Evolutionary conservation across 768 basidiomycete species (phyloP).

Genomic region (Mycena amicta): DNA sequence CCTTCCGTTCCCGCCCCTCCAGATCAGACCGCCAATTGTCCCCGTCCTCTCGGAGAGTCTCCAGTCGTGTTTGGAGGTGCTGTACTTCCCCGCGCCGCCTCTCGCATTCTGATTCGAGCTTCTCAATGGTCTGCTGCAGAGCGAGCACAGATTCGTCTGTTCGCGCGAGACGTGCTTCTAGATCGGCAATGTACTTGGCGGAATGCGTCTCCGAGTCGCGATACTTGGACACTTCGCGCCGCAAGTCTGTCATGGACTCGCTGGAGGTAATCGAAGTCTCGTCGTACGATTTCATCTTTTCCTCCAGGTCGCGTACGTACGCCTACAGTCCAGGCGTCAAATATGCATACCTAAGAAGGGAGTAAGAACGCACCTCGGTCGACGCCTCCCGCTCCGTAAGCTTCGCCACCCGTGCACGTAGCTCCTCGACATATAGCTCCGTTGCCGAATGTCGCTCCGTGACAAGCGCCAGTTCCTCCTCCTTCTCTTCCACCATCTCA

Average conservation of each 20-base stretch:
- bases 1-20: constrained; percentile 76
- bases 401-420: constrained; percentile 78
- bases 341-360: constrained; percentile 1
- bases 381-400: constrained; percentile 86
- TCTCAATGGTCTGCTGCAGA: constrained; percentile 72
- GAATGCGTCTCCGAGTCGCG: constrained; percentile 77
- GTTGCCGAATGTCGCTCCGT: constrained; percentile 74
- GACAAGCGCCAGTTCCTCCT: constrained; percentile 70
- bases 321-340: constrained; percentile 51
- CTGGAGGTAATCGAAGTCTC: constrained; percentile 77
- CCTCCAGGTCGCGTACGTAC: constrained; percentile 92
- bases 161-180: constrained; percentile 78
- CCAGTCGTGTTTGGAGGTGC: constrained; percentile 70
- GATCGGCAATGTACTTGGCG: constrained; percentile 78
- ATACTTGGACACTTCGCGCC: constrained; percentile 77
- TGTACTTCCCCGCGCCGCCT: constrained; percentile 73
- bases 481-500: constrained; percentile 90
- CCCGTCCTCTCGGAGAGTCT: constrained; percentile 69
- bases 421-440: constrained; percentile 86
- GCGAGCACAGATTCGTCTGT: constrained; percentile 76
- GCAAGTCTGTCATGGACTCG: constrained; percentile 80
- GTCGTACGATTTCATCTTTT: constrained; percentile 84
- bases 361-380: constrained; percentile 69
- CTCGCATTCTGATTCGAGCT: constrained; percentile 75
- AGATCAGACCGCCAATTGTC: constrained; percentile 84